Evolutionary conservation across 768 basidiomycete genomes (phyloP).

Genomic region (Mycena belliarum): DNA sequence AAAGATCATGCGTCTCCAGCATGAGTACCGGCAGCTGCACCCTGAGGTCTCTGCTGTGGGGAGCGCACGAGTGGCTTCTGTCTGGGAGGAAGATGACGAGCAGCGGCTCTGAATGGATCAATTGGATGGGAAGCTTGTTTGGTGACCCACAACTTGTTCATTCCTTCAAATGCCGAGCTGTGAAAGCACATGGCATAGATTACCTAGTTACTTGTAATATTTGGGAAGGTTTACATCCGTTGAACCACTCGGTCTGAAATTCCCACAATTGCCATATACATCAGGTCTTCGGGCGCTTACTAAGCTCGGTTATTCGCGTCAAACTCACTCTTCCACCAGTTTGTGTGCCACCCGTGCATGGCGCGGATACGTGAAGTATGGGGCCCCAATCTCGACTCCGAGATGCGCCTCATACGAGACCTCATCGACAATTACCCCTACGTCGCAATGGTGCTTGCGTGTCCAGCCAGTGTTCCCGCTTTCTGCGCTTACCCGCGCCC

Average conservation of each 20-base stretch:
- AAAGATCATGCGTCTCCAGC: background rate
- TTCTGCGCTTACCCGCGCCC: constrained; percentile 28
- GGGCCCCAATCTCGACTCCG: constrained; percentile 88
- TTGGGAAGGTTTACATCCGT: no score
- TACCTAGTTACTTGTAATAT: no score
- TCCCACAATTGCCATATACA: no score
- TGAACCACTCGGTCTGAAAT: no score
- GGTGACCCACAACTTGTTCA: no score
- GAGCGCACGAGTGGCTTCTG: background rate
- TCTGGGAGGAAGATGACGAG: background rate
- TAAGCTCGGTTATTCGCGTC: background rate
- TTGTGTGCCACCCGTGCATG: constrained; percentile 39
- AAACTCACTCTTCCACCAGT: background rate
- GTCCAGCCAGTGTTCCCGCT: constrained; percentile 21
- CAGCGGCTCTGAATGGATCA: background rate
- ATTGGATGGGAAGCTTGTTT: no score
- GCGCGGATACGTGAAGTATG: constrained; percentile 94
- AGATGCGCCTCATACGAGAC: constrained; percentile 87
- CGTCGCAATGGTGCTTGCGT: constrained; percentile 78
- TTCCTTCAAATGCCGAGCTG: no score
- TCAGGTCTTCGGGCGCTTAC: background rate
- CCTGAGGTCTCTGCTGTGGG: background rate
- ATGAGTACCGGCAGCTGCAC: background rate
- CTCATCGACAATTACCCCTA: constrained; percentile 90
- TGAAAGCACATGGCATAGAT: no score